These are phyloP conservation scores for Xylariaceae sp. DNA, from an alignment of 2,329 filamentous ascomycete genomes.

Conservation along the genomic window DNA sequence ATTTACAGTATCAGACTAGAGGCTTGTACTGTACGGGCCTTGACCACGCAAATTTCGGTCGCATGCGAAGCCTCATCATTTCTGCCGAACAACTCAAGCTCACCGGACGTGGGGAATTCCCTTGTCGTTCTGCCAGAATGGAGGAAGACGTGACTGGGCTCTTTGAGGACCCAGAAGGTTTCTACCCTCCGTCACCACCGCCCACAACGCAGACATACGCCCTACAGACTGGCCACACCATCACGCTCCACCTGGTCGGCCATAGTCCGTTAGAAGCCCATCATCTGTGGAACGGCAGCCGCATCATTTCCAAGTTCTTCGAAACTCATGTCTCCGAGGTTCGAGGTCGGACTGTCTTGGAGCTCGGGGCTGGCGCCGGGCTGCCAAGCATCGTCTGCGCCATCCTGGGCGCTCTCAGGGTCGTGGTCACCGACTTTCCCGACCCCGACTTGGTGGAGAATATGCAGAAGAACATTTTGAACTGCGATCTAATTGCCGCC, in stretches of 20 bases:
- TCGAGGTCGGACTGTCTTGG: slow-evolving; percentile 64
- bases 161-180: slow-evolving; percentile 76
- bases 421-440: slow-evolving; percentile 83
- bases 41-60: too few relatives aligned
- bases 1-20: too few relatives aligned
- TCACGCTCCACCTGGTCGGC: slow-evolving; percentile 73
- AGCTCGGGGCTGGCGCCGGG: slow-evolving; percentile 83
- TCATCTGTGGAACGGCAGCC: slow-evolving; percentile 83
- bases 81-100: too few relatives aligned
- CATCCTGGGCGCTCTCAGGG: slow-evolving; percentile 58
- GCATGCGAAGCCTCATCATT: too few relatives aligned
- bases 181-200: slow-evolving; percentile 68
- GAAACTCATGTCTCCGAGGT: slow-evolving; percentile 62
- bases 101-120: too few relatives aligned
- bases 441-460: slow-evolving; percentile 77
- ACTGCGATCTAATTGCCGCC: slow-evolving; percentile 36
- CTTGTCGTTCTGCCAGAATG: too few relatives aligned
- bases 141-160: slow-evolving; percentile 30
- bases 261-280: slow-evolving; percentile 87
- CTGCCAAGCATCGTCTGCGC: slow-evolving; percentile 74
- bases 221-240: slow-evolving; percentile 54
- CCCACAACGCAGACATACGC: slow-evolving; percentile 67
- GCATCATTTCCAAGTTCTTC: slow-evolving; percentile 69
- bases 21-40: too few relatives aligned
- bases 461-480: slow-evolving; percentile 66